Percentiles rank a stretch among this genome's conserved stretches.
These are phyloP conservation scores for Ceratobasidium sp. DNA, from an alignment of 1,284 basidiomycete genomes.

Conservation along the genomic window DNA sequence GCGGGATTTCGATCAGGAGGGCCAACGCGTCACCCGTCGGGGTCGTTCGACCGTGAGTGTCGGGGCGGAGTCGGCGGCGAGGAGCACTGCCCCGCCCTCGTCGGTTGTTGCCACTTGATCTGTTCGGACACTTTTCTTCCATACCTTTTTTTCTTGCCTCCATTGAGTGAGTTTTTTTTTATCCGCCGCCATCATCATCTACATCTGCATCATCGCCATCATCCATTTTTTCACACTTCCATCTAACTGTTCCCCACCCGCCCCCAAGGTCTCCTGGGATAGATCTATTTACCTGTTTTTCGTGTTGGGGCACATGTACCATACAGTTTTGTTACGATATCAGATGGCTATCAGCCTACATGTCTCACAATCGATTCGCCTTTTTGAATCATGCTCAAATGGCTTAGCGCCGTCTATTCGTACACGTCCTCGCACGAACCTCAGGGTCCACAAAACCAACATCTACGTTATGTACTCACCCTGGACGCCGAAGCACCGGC, in stretches of 20 bases:
- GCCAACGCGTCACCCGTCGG: neutral
- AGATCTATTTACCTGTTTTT: constrained; percentile 40
- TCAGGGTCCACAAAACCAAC: constrained; percentile 21
- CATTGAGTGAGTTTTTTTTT: constrained; percentile 14
- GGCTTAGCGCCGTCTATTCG: constrained; percentile 19
- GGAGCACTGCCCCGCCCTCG: constrained; percentile 12
- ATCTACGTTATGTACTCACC: no score
- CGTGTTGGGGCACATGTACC: constrained; percentile 22
- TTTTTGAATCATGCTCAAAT: neutral
- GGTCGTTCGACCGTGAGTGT: constrained; percentile 11
- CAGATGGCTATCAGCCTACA: constrained; percentile 38
- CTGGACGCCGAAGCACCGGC: no score
- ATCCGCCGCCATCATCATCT: no score
- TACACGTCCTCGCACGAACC: neutral
- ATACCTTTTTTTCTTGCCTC: constrained; percentile 24
- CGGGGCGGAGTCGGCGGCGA: constrained; percentile 11
- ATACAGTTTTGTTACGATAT: constrained; percentile 12
- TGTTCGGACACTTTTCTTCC: neutral
- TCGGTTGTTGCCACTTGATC: constrained; percentile 19
- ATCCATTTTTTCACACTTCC: constrained; percentile 14
- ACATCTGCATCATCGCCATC: no score
- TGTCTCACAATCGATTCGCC: constrained; percentile 28
- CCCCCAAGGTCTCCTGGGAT: constrained; percentile 21
- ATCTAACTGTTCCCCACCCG: constrained; percentile 16
- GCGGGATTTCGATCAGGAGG: constrained; percentile 33